These are phyloP conservation scores for Saccharomyces hybrid DNA, from an alignment of 1,139 yeast genomes.

Conservation along the genomic window DNA sequence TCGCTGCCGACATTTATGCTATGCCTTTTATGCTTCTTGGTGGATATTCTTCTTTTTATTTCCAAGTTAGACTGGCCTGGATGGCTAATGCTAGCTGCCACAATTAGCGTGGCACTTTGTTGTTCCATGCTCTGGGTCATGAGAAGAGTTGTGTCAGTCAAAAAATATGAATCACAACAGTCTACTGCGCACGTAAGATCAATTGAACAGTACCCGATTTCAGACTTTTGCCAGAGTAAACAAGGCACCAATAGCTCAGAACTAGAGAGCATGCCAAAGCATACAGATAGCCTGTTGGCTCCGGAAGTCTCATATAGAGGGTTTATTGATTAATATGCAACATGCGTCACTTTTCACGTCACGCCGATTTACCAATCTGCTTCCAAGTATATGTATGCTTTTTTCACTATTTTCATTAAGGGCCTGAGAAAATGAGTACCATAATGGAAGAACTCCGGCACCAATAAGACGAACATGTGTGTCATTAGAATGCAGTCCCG, in stretches of 20 bases:
- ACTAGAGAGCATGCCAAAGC: too few species aligned
- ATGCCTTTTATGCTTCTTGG: slow-evolving; percentile 45
- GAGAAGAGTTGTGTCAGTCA: slow-evolving; percentile 45
- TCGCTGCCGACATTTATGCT: slow-evolving; percentile 42
- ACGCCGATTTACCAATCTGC: slow-evolving; percentile 1
- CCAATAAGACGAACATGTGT: too few species aligned
- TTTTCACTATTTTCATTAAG: not conserved
- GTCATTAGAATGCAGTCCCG: not conserved
- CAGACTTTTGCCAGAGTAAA: slow-evolving; percentile 1
- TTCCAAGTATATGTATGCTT: not conserved
- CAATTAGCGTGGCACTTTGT: slow-evolving; percentile 37
- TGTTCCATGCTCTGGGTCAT: slow-evolving; percentile 28
- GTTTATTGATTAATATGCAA: not conserved
- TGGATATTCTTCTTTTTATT: slow-evolving; percentile 48
- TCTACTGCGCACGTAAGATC: slow-evolving; percentile 6
- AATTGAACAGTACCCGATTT: slow-evolving; percentile 13
- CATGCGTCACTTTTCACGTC: slow-evolving; percentile 4
- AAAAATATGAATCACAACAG: slow-evolving; percentile 29
- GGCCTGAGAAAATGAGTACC: too few species aligned
- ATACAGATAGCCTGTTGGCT: slow-evolving; percentile 2
- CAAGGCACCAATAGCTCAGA: not conserved
- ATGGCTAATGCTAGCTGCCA: slow-evolving; percentile 59
- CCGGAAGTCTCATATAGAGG: slow-evolving; percentile 8
- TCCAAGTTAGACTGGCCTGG: slow-evolving; percentile 59
- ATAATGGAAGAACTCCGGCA: too few species aligned